A percentile compares a stretch with the other conserved stretches of the same genome.
These are phyloP conservation scores for Colletotrichum tropicale DNA, from an alignment of 2,329 filamentous ascomycete genomes.

Conservation along the genomic window DNA sequence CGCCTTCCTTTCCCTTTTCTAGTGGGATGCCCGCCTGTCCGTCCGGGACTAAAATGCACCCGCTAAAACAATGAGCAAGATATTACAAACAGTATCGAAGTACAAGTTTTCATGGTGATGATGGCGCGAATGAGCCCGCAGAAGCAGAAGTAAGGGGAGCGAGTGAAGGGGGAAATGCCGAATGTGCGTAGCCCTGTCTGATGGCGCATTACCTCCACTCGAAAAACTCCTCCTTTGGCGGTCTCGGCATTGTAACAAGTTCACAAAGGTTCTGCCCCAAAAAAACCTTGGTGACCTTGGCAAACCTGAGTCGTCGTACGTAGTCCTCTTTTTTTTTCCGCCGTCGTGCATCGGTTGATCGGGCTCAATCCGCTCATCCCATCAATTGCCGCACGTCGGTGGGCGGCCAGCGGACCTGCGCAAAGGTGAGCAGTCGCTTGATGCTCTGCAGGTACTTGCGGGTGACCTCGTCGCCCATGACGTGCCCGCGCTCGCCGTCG, in stretches of 20 bases:
- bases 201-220: not conserved
- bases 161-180: not conserved
- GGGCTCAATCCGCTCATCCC: conserved; percentile 62
- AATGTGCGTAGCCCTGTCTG: not conserved
- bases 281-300: not conserved
- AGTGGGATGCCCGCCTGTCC: not conserved
- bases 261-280: not conserved
- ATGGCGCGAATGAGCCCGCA: not conserved
- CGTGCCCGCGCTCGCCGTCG: conserved; percentile 85
- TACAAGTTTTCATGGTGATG: not conserved
- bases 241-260: not conserved
- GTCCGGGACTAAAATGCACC: conserved; percentile 1
- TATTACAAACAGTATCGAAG: not conserved
- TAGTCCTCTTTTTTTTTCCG: not conserved
- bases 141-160: not conserved
- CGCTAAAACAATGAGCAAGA: conserved; percentile 4
- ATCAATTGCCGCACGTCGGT: conserved; percentile 92
- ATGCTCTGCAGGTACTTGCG: conserved; percentile 97
- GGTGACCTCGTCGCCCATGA: conserved; percentile 95
- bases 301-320: not conserved
- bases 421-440: conserved; percentile 94
- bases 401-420: conserved; percentile 94
- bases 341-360: not conserved
- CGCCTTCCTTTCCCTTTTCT: not conserved
- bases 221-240: not conserved